Percentiles rank a stretch among this genome's conserved stretches.
phyloP scores from a whole-genome alignment of 352 stramenopile species.

The Phytophthora chlamydospora region DNA sequence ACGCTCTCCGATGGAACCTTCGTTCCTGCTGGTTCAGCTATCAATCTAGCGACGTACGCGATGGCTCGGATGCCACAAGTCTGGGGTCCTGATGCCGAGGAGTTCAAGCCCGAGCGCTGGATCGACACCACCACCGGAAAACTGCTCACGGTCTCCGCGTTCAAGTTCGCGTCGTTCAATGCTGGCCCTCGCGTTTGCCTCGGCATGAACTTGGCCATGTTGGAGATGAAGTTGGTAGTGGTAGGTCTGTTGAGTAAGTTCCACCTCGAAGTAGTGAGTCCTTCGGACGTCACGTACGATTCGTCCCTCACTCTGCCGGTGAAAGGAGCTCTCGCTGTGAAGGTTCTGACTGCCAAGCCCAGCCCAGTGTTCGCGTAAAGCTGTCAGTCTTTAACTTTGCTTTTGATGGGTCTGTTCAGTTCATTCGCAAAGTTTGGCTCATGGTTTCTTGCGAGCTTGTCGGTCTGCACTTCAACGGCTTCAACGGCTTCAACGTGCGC shows the following conservation, averaged over 20 bases:
- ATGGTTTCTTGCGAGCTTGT: too few relatives aligned
- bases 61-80: conserved; percentile 52
- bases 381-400: too few relatives aligned
- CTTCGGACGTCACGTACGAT: conserved; percentile 46
- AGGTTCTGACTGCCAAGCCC: conserved; percentile 1
- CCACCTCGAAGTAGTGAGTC: conserved; percentile 34
- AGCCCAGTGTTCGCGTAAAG: too few relatives aligned
- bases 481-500: too few relatives aligned
- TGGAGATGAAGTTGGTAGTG: conserved; percentile 81
- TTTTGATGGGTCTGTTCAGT: too few relatives aligned
- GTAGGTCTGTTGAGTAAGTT: conserved; percentile 55
- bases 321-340: conserved; percentile 25
- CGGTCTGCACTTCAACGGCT: too few relatives aligned
- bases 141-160: conserved; percentile 36
- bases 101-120: conserved; percentile 62
- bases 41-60: conserved; percentile 44
- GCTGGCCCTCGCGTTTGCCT: conserved; percentile 64
- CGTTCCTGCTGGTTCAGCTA: conserved; percentile 25
- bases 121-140: conserved; percentile 41
- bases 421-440: too few relatives aligned
- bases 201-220: conserved; percentile 65
- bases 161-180: conserved; percentile 72
- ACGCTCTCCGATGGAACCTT: conserved; percentile 63
- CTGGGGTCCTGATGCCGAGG: conserved; percentile 51
- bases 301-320: conserved; percentile 51